Conservation (phyloP, 2,329 filamentous ascomycete species). For the Conoideocrella luteorostrata region DNA sequence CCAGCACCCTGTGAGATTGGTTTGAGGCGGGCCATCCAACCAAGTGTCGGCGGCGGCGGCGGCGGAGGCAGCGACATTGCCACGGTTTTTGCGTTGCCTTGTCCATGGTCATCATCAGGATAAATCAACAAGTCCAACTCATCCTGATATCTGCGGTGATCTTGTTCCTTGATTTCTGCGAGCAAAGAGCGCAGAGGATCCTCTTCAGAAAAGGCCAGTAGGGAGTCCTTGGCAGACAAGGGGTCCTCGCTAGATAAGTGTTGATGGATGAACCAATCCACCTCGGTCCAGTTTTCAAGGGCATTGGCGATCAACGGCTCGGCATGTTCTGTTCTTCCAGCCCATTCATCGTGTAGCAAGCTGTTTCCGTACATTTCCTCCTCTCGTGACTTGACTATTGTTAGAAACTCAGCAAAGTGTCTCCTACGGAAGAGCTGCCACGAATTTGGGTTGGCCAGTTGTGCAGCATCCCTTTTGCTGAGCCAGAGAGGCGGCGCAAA, state of each 20-base stretch:
- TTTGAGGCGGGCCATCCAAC: no score
- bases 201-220: background rate
- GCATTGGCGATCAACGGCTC: slow-evolving; percentile 1
- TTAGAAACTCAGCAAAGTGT: background rate
- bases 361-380: background rate
- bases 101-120: no score
- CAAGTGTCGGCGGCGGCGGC: no score
- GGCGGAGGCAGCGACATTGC: no score
- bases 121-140: background rate
- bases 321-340: background rate
- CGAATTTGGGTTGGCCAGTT: background rate
- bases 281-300: slow-evolving; percentile 4
- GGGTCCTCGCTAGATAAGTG: background rate
- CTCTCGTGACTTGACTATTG: background rate
- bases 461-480: background rate
- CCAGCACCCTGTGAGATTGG: no score
- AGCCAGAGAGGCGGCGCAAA: slow-evolving; percentile 1
- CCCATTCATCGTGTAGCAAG: background rate
- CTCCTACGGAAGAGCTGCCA: background rate
- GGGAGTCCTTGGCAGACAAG: background rate
- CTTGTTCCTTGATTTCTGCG: background rate
- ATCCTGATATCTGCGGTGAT: background rate
- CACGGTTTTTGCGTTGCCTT: no score
- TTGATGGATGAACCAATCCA: background rate
- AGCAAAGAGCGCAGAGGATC: background rate